Conservation (phyloP, 202 grass and related monocot genomes). For the Zoysia matrella region DNA sequence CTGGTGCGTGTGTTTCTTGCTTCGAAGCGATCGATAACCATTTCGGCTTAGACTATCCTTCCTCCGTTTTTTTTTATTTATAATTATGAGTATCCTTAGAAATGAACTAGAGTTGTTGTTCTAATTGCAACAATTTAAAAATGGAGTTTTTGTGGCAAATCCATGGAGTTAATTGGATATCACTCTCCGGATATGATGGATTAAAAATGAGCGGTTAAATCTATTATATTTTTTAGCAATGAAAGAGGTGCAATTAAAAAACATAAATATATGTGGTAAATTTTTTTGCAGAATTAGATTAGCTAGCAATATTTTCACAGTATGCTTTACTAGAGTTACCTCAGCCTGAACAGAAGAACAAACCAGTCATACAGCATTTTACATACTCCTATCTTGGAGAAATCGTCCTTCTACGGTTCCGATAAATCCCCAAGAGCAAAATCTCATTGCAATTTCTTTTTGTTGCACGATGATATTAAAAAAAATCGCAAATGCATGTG, state of each 20-base stretch:
- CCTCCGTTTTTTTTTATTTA: no score
- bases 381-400: not conserved
- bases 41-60: no score
- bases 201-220: not conserved
- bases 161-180: not conserved
- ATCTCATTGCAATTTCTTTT: not conserved
- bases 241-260: not conserved
- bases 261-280: no score
- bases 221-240: not conserved
- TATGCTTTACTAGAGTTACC: not conserved
- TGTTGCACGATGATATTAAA: not conserved
- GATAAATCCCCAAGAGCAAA: not conserved
- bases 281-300: no score
- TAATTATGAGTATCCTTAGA: no score
- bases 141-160: not conserved
- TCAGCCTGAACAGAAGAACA: not conserved
- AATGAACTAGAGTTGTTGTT: no score
- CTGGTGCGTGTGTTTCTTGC: not conserved
- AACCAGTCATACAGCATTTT: not conserved
- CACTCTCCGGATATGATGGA: not conserved
- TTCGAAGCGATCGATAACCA: conserved; percentile 13
- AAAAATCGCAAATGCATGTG: not conserved
- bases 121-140: no score
- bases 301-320: not conserved
- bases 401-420: not conserved